phyloP scores from a whole-genome alignment of 345 rosid species.

The Balakata baccata region DNA sequence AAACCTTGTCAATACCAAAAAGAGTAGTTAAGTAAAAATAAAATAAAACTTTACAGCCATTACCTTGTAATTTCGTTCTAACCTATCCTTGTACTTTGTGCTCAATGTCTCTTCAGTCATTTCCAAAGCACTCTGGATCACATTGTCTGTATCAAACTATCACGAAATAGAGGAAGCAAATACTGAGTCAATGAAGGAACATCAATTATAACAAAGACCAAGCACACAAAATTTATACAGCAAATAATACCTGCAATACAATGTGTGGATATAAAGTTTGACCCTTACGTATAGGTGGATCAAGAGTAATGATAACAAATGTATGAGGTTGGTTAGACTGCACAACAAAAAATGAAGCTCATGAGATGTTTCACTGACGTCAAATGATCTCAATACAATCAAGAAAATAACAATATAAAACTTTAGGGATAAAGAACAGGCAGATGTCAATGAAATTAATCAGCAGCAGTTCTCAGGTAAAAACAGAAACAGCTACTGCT shows the following conservation, averaged over 20 bases:
- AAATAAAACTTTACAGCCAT: background rate
- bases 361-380: background rate
- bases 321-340: slow-evolving; percentile 98
- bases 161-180: slow-evolving; percentile 14
- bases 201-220: background rate
- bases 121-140: slow-evolving; percentile 55
- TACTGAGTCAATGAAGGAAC: slow-evolving; percentile 1
- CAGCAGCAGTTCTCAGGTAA: background rate
- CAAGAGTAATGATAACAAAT: slow-evolving; percentile 85
- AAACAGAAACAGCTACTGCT: background rate
- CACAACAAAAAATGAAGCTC: slow-evolving; percentile 19
- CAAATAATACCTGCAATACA: slow-evolving; percentile 71
- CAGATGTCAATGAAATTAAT: background rate
- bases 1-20: background rate
- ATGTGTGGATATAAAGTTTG: slow-evolving; percentile 93
- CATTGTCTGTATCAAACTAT: slow-evolving; percentile 82
- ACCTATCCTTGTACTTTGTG: slow-evolving; percentile 84
- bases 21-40: background rate
- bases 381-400: background rate
- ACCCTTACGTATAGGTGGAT: slow-evolving; percentile 97
- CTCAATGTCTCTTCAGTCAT: slow-evolving; percentile 71
- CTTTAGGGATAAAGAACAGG: background rate
- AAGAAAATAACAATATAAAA: background rate
- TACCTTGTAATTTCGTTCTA: slow-evolving; percentile 83
- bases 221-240: background rate